Conservation (phyloP, 2,329 filamentous ascomycete species). For the Grosmannia huntii region DNA sequence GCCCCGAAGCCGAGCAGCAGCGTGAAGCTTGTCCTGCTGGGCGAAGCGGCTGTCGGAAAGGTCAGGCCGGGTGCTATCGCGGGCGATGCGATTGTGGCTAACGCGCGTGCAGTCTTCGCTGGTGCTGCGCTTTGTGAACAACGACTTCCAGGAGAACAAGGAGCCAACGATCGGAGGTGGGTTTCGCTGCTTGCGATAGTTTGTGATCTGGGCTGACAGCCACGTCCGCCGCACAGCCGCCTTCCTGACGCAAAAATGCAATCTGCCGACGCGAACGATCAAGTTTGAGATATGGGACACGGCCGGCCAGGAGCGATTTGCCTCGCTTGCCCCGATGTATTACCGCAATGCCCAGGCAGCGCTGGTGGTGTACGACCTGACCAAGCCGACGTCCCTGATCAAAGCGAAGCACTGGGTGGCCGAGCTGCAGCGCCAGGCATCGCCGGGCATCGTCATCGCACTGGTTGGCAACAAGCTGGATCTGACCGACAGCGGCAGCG, state of each 20-base stretch:
- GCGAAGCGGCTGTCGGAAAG: conserved; percentile 97
- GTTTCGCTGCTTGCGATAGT: conserved; percentile 15
- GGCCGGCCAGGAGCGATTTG: conserved; percentile 93
- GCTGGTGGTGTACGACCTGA: conserved; percentile 96
- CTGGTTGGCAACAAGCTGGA: conserved; percentile 96
- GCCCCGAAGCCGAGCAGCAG: conserved; percentile 92
- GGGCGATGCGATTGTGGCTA: background rate
- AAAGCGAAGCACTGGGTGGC: conserved; percentile 99
- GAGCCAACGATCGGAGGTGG: conserved; percentile 96
- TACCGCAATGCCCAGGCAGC: conserved; percentile 97
- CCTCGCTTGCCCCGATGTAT: conserved; percentile 96
- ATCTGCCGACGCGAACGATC: conserved; percentile 82
- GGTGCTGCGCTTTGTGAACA: conserved; percentile 96
- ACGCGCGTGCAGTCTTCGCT: conserved; percentile 62
- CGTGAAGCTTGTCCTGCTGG: conserved; percentile 96
- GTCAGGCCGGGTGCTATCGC: conserved; percentile 33
- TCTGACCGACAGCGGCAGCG: conserved; percentile 52
- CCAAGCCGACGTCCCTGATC: conserved; percentile 85
- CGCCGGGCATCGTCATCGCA: conserved; percentile 90
- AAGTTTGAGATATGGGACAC: conserved; percentile 98
- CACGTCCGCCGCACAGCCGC: conserved; percentile 49
- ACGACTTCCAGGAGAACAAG: conserved; percentile 99
- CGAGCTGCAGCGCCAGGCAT: conserved; percentile 90
- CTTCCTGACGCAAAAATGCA: conserved; percentile 98
- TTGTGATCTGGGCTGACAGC: background rate